Conservation (phyloP, 2,329 filamentous ascomycete species). For the Phialocephala subalpina region DNA sequence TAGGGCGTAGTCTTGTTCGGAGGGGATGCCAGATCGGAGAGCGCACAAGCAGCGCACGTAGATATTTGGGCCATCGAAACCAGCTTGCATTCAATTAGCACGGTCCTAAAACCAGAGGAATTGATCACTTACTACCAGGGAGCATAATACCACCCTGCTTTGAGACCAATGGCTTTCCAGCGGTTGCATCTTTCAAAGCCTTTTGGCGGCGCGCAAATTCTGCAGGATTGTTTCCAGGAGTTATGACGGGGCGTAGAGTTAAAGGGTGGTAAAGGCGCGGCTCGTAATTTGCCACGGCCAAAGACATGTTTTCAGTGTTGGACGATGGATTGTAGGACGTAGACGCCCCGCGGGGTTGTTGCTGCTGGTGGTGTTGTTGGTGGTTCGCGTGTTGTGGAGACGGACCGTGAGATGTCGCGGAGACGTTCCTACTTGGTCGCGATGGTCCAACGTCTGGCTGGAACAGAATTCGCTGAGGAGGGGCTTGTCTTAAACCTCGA, state of each 20-base stretch:
- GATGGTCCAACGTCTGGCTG: conserved; percentile 78
- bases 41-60: conserved; percentile 89
- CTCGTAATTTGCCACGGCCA: conserved; percentile 73
- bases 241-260: conserved; percentile 76
- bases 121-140: conserved; percentile 64
- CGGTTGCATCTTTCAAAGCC: conserved; percentile 47
- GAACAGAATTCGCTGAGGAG: conserved; percentile 83
- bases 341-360: conserved; percentile 46
- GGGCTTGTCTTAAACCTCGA: conserved; percentile 79
- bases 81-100: conserved; percentile 45
- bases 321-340: conserved; percentile 59
- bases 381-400: conserved; percentile 36
- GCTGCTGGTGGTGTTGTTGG: conserved; percentile 32
- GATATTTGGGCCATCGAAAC: conserved; percentile 84
- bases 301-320: conserved; percentile 63
- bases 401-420: conserved; percentile 49
- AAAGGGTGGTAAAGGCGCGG: conserved; percentile 69
- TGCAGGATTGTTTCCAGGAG: conserved; percentile 76
- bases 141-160: conserved; percentile 60
- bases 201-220: conserved; percentile 70
- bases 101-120: conserved; percentile 11
- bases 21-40: conserved; percentile 78
- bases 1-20: conserved; percentile 91
- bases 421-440: conserved; percentile 67
- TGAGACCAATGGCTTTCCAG: conserved; percentile 49